A percentile compares a stretch with the other conserved stretches of the same genome.
phyloP scores from a whole-genome alignment of 1,284 basidiomycete genomes.

The Ganoderma meredithae region DNA sequence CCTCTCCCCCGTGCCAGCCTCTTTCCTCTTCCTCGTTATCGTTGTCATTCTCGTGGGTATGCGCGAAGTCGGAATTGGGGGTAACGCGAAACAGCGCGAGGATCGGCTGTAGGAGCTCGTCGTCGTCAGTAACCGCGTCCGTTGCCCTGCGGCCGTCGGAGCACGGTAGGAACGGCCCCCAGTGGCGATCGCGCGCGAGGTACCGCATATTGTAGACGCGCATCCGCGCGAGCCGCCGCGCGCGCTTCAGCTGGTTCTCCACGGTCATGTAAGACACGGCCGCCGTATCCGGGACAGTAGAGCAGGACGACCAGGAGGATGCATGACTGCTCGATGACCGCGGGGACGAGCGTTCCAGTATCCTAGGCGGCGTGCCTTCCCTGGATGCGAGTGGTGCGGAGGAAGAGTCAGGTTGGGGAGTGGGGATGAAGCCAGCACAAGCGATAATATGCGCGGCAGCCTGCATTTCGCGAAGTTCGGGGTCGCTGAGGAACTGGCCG shows the following conservation, averaged over 20 bases:
- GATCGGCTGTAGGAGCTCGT: constrained; percentile 27
- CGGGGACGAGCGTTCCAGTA: background rate
- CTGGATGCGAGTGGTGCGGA: background rate
- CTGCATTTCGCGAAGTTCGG: constrained; percentile 29
- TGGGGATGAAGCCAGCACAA: constrained; percentile 32
- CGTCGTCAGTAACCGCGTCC: constrained; percentile 13
- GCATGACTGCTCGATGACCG: no score
- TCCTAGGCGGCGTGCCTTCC: background rate
- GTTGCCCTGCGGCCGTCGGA: background rate
- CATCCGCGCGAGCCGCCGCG: constrained; percentile 49
- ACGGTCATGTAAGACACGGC: constrained; percentile 21
- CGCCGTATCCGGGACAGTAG: background rate
- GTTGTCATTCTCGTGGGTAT: constrained; percentile 4
- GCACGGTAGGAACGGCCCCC: constrained; percentile 52
- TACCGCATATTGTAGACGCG: constrained; percentile 57
- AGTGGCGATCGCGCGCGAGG: constrained; percentile 48
- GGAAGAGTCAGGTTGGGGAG: constrained; percentile 9
- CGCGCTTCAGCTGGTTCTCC: constrained; percentile 38
- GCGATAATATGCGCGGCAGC: constrained; percentile 30
- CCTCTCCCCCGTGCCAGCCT: background rate
- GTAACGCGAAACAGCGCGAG: constrained; percentile 23
- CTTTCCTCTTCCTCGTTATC: constrained; percentile 3
- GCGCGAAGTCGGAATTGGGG: background rate
- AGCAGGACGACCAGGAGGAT: background rate
- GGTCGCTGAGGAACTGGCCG: constrained; percentile 21